Base-by-base conservation (phyloP, 768 basidiomycete species). In the Bullera alba region DNA sequence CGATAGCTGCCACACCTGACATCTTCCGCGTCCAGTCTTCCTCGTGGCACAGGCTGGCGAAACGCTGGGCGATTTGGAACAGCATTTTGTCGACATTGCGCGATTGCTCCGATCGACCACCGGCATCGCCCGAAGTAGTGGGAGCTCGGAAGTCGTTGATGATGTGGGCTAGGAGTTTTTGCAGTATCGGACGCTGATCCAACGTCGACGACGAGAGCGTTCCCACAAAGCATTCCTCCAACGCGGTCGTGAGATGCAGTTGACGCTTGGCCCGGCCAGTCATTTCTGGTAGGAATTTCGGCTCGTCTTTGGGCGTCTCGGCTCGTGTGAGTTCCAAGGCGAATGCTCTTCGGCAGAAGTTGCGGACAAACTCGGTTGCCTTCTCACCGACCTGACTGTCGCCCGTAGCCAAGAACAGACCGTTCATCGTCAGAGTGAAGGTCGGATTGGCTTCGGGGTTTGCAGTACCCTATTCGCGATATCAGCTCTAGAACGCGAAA, bases 1-100 rank as follows among this genome's bases (percentile, higher is more conserved):
- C 80, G 67, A 97, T 85, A 2, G 90, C 93, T 41, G 75, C 77
- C 60, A 87, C 90, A 12, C 90, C 95, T 7, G 92, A 93, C 62
- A 83, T 83, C 72, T 96, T 95, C 48, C 82, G 79, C 2, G 78
- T 79, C 92, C 92, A 95, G 0, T 86, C 79, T 62, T 91, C 90
- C 50, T 95, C 92, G 48, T 91, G 79, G 65, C 92, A 95, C 22
- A 95, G 77, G 2, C 85, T 82, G 37, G 80, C 83, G 74, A 96
- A 87, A 15, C 87, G 82, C 54, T 81, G 81, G 5, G 86, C 83
- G 37, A 97, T 77, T 57, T 89, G 84, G 63, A 89, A 85, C 42
- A 96, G 74, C 29, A 88, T 79, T 25, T 63, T 51, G 47, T 69
- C 45, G 61, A 63, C 54, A 75, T 71, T 25, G 79, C 75, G 49